Conservation (phyloP, 2,329 filamentous ascomycete genomes). For the Lasiodiplodia theobromae region DNA sequence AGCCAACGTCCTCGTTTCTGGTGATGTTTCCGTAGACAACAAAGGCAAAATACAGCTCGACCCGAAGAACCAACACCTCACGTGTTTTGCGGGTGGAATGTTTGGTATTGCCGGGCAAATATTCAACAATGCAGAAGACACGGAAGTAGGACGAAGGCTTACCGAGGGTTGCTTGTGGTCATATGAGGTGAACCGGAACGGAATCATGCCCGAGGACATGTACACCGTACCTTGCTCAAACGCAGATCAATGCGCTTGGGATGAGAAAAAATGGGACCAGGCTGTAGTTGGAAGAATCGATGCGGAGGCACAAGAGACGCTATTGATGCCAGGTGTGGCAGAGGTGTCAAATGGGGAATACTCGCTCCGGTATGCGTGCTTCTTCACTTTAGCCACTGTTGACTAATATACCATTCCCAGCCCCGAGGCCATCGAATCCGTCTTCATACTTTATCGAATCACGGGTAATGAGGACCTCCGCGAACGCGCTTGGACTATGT, state of each 20-base stretch:
- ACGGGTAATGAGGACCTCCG: conserved; percentile 60
- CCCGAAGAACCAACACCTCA: conserved; percentile 49
- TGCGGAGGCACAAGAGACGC: neutral
- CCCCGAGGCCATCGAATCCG: conserved; percentile 66
- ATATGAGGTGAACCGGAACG: conserved; percentile 62
- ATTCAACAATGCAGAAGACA: conserved; percentile 60
- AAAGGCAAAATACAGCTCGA: neutral
- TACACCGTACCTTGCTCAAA: conserved; percentile 58
- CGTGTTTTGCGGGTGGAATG: conserved; percentile 69
- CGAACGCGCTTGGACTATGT: conserved; percentile 59
- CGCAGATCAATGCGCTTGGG: conserved; percentile 57
- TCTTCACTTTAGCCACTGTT: neutral
- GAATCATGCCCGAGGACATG: conserved; percentile 69
- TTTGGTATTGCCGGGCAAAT: conserved; percentile 65
- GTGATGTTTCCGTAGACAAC: conserved; percentile 41
- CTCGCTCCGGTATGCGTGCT: neutral
- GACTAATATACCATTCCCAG: neutral
- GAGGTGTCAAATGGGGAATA: neutral
- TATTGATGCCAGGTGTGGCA: neutral
- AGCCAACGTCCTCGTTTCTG: conserved; percentile 41
- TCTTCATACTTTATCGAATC: conserved; percentile 67
- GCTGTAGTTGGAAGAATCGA: neutral
- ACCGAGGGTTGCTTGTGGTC: conserved; percentile 69
- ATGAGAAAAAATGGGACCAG: conserved; percentile 58
- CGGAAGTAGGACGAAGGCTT: conserved; percentile 63